Conservation (phyloP, 805 yeast species). For the Starmerella apis region DNA sequence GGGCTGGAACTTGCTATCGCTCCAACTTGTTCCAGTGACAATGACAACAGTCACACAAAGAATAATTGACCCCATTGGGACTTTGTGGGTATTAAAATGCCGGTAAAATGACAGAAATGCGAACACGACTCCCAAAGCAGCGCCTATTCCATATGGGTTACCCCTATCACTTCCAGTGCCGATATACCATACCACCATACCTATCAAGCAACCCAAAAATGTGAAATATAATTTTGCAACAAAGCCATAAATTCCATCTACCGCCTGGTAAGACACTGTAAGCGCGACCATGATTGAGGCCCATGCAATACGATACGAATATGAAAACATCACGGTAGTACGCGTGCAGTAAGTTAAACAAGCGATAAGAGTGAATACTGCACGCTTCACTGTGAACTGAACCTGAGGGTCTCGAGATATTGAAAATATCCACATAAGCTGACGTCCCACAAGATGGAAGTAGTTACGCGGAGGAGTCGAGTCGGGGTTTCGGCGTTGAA, state of each 20-base stretch:
- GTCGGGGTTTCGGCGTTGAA: constrained; percentile 27
- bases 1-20: constrained; percentile 15
- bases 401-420: constrained; percentile 9
- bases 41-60: constrained; percentile 25
- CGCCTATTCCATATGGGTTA: constrained; percentile 29
- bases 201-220: constrained; percentile 27
- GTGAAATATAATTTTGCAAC: constrained; percentile 24
- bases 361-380: constrained; percentile 17
- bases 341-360: constrained; percentile 23
- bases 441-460: constrained; percentile 22
- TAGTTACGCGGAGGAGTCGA: constrained; percentile 26
- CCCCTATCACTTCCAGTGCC: constrained; percentile 29
- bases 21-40: constrained; percentile 29
- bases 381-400: constrained; percentile 23
- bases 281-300: constrained; percentile 27
- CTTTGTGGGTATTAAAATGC: constrained; percentile 25
- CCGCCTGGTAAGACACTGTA: constrained; percentile 26
- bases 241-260: constrained; percentile 29
- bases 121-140: constrained; percentile 22
- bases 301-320: constrained; percentile 27
- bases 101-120: constrained; percentile 25
- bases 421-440: not conserved
- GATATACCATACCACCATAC: constrained; percentile 31
- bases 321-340: constrained; percentile 26
- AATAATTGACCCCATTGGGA: constrained; percentile 28